Evolutionary conservation across 2,329 filamentous ascomycete genomes (phyloP).

Genomic region (Trichoderma aggressivum): DNA sequence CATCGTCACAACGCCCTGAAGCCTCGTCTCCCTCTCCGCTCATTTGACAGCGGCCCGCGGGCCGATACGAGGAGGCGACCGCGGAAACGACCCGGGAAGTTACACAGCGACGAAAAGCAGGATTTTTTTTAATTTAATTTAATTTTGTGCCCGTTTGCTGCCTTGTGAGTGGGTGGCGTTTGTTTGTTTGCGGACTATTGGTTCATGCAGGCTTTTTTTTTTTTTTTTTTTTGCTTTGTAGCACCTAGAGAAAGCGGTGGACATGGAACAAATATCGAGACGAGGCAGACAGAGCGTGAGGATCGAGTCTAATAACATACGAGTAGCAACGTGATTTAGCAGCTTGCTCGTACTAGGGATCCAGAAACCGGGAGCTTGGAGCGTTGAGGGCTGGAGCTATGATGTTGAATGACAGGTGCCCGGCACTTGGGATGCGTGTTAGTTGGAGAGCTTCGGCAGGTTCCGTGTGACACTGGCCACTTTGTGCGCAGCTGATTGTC

Average conservation of each 20-base stretch:
- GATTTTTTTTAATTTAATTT: not conserved
- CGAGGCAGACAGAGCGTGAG: not conserved
- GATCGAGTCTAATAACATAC: not conserved
- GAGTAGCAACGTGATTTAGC: not conserved
- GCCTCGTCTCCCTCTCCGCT: not conserved
- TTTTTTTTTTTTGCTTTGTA: too few relatives aligned
- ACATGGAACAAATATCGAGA: too few relatives aligned
- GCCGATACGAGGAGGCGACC: not conserved
- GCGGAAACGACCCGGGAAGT: not conserved
- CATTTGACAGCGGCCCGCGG: not conserved
- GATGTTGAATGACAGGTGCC: not conserved
- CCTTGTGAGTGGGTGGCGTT: not conserved
- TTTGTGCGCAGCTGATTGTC: not conserved
- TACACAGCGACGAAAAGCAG: not conserved
- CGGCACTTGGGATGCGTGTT: conserved; percentile 1
- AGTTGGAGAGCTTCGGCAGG: not conserved
- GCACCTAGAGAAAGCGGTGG: not conserved
- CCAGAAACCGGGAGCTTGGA: not conserved
- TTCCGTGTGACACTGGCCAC: not conserved
- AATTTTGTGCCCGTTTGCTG: not conserved
- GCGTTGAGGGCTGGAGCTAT: not conserved
- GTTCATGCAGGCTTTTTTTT: not conserved
- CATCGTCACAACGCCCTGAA: not conserved
- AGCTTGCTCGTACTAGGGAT: not conserved
- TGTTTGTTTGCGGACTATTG: conserved; percentile 8